Evolutionary conservation across 2,329 filamentous ascomycete species (phyloP), one percentile per base, ranked within the genome.

Genomic region (Penicillium expansum): DNA sequence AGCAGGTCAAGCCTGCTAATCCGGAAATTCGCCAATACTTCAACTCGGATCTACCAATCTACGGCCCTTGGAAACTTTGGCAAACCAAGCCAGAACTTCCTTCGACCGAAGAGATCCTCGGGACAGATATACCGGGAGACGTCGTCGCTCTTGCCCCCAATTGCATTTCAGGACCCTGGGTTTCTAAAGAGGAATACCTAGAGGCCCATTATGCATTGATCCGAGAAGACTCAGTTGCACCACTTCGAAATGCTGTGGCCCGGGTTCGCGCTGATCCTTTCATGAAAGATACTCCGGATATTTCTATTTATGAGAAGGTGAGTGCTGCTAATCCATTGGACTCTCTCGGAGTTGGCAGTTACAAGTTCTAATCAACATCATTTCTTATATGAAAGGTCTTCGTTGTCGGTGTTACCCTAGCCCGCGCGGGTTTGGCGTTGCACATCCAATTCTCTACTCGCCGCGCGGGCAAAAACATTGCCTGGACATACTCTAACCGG

Each of bases 191-290:
- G 1, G 77, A 80, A 0, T 96, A 96, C 56, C 77, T 96, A 0
- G 77, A 84, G 32, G 82, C 85, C 0, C 90, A 95, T 48, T 96
- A 94, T 68, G 79, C 85, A 3, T 81, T 96, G 1, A 79, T 91
- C 8, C 82, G 92, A 3, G 89, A 91, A 67, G 91, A 96, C 68
- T 83, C 86, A 0, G 77, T 90, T 3, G 83, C 88, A 13, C 82
- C 86, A 1, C 78, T 96, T 0, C 83, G 91, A 7, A 81, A 85
- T 59, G 86, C 89, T 0, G 81, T 96, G 1, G 74, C 77, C 0
- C 73, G 79, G 13, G 82, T 89, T 53, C 81, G 79, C 24, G 62
- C 72, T 1, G 67, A 80, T 7, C 85, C 86, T 0, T 59, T 67
- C 0, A 84, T 85, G 73, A 71, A 71, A 13, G 91, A 95, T 56